Conservation (phyloP, 176 grass and related monocot genomes). For the Olyra latifolia region DNA sequence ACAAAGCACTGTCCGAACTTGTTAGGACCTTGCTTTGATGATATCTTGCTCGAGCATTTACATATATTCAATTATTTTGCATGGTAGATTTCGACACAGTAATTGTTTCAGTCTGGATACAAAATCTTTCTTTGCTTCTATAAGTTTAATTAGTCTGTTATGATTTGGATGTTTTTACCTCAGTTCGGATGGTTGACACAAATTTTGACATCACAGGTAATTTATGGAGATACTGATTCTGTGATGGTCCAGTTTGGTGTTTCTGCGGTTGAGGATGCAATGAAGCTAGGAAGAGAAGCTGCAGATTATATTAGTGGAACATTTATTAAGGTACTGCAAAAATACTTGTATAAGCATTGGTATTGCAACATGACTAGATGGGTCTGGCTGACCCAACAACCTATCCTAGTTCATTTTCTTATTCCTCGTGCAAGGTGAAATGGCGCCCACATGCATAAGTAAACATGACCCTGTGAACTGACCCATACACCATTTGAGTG, state of each 20-base stretch:
- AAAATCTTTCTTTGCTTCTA: slow-evolving; percentile 8
- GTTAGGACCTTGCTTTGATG: slow-evolving; percentile 5
- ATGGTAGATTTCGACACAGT: not conserved
- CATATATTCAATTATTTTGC: slow-evolving; percentile 8
- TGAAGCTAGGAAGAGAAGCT: slow-evolving; percentile 98
- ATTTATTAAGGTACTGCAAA: slow-evolving; percentile 77
- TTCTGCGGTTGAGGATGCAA: slow-evolving; percentile 72
- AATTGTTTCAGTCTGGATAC: not conserved
- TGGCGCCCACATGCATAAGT: too few species aligned
- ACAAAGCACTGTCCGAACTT: not conserved
- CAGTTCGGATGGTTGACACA: slow-evolving; percentile 9
- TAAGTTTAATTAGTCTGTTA: not conserved
- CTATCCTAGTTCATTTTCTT: too few species aligned
- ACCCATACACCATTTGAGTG: not conserved
- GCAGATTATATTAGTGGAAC: slow-evolving; percentile 87
- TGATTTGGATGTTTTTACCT: not conserved
- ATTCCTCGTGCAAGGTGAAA: too few species aligned
- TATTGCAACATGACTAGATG: not conserved
- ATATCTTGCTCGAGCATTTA: slow-evolving; percentile 19
- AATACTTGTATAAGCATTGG: not conserved
- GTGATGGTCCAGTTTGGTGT: slow-evolving; percentile 99
- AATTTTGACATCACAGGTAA: slow-evolving; percentile 56
- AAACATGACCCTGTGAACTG: not conserved
- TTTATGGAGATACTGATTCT: slow-evolving; percentile 97
- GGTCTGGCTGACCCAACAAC: too few species aligned